Evolutionary conservation across 2,329 filamentous ascomycete genomes (phyloP).

Genomic region (Paradendryphiella salina): DNA sequence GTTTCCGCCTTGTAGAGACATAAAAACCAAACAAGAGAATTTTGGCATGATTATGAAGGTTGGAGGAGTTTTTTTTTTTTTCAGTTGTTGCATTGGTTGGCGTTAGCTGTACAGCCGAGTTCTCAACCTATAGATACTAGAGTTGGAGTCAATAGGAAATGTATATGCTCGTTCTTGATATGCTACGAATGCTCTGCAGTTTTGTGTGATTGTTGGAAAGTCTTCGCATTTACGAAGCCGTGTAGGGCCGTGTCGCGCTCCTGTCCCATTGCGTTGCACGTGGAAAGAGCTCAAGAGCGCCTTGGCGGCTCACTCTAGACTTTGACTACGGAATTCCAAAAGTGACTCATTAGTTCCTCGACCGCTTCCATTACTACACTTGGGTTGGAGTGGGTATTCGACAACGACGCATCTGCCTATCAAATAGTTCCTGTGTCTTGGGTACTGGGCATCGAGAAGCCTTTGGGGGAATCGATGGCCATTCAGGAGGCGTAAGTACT

Average conservation of each 20-base stretch:
- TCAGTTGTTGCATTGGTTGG: too few relatives aligned
- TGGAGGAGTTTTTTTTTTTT: too few relatives aligned
- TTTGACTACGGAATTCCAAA: too few relatives aligned
- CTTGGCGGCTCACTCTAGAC: too few relatives aligned
- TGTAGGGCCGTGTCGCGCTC: too few relatives aligned
- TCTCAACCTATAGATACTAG: not conserved
- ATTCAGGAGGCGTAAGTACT: not conserved
- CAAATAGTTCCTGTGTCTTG: conserved; percentile 9
- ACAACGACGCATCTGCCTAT: conserved; percentile 2
- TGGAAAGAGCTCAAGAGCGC: too few relatives aligned
- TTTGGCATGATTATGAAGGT: not conserved
- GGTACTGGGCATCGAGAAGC: not conserved
- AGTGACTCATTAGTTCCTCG: too few relatives aligned
- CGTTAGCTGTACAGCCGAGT: too few relatives aligned
- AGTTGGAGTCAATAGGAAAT: not conserved
- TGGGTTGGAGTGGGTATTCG: conserved; percentile 3
- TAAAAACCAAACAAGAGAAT: not conserved
- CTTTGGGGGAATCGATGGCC: not conserved
- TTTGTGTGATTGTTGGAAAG: not conserved
- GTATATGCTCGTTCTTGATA: not conserved
- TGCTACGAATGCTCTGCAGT: not conserved
- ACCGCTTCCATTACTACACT: not conserved
- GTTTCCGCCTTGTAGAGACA: not conserved
- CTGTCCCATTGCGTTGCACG: too few relatives aligned
- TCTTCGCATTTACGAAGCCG: too few relatives aligned